phyloP scores from a whole-genome alignment of 441 rosid genomes.

The Isatis lusitanica region DNA sequence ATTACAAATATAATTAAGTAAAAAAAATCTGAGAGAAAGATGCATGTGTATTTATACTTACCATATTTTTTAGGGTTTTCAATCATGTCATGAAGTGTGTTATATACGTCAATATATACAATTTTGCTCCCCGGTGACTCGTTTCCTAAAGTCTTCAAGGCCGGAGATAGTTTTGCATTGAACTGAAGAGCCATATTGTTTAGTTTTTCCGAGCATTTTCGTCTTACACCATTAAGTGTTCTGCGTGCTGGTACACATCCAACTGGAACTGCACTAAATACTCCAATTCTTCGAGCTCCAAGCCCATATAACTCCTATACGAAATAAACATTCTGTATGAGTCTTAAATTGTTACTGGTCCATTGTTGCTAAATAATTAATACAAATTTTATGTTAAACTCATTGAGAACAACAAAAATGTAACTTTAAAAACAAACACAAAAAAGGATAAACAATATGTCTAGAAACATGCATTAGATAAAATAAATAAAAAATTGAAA shows the following conservation, averaged over 20 bases:
- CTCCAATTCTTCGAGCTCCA: slow-evolving; percentile 53
- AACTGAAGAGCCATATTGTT: slow-evolving; percentile 46
- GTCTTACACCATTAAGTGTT: slow-evolving; percentile 39
- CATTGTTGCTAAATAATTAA: neutral
- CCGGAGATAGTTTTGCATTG: slow-evolving; percentile 41
- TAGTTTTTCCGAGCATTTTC: slow-evolving; percentile 37
- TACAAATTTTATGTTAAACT: neutral
- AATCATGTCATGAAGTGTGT: slow-evolving; percentile 42
- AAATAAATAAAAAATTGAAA: neutral
- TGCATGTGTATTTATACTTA: slow-evolving; percentile 7
- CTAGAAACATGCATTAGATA: too few relatives aligned
- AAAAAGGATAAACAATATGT: too few relatives aligned
- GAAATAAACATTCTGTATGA: neutral
- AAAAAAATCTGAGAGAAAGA: neutral
- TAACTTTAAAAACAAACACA: neutral
- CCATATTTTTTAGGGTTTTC: slow-evolving; percentile 39
- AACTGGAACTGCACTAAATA: slow-evolving; percentile 53
- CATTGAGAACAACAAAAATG: neutral
- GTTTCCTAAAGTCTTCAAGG: slow-evolving; percentile 24
- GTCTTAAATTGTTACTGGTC: neutral
- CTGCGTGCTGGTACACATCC: slow-evolving; percentile 57
- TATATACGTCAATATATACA: slow-evolving; percentile 44
- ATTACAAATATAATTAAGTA: neutral
- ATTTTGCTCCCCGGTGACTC: slow-evolving; percentile 35
- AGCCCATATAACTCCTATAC: slow-evolving; percentile 42